Evolutionary conservation across 768 basidiomycete species (phyloP).

Genomic region (Candolleomyces aberdarensis): DNA sequence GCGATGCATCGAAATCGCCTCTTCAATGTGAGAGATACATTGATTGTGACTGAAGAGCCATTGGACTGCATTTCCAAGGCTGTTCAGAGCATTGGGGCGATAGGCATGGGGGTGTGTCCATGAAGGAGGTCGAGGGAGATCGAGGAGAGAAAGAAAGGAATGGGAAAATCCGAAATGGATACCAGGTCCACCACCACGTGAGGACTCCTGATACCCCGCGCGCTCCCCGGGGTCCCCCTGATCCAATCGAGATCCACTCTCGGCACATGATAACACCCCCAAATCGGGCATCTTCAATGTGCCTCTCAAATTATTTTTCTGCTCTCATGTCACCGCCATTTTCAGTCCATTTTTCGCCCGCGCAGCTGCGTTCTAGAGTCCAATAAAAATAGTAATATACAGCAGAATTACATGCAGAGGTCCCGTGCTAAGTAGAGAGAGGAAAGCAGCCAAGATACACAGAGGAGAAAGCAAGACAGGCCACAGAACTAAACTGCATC

Average conservation of each 20-base stretch:
- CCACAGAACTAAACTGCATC: slow-evolving; percentile 8
- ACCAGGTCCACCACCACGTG: neutral
- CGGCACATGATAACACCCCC: neutral
- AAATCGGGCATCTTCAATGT: neutral
- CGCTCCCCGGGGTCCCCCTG: neutral
- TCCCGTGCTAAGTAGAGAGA: neutral
- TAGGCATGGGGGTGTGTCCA: slow-evolving; percentile 16
- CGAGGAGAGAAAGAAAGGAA: slow-evolving; percentile 25
- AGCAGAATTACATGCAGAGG: slow-evolving; percentile 8
- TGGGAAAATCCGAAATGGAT: slow-evolving; percentile 12
- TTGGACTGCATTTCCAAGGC: too few species aligned
- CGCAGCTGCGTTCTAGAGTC: neutral
- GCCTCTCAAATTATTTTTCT: neutral
- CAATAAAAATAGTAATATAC: slow-evolving; percentile 10
- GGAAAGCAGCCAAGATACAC: neutral
- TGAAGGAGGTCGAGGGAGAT: slow-evolving; percentile 13
- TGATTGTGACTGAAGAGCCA: too few species aligned
- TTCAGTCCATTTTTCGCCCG: neutral
- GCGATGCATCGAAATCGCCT: too few species aligned
- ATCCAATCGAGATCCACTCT: neutral
- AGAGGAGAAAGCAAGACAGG: slow-evolving; percentile 11
- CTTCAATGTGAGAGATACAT: too few species aligned
- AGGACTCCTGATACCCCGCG: slow-evolving; percentile 1
- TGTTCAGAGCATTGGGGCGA: too few species aligned
- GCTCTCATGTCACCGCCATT: neutral